Percentiles rank a stretch among this genome's conserved stretches.
Conservation (phyloP, 2,329 filamentous ascomycete species). For the Penicillium concentricum region DNA sequence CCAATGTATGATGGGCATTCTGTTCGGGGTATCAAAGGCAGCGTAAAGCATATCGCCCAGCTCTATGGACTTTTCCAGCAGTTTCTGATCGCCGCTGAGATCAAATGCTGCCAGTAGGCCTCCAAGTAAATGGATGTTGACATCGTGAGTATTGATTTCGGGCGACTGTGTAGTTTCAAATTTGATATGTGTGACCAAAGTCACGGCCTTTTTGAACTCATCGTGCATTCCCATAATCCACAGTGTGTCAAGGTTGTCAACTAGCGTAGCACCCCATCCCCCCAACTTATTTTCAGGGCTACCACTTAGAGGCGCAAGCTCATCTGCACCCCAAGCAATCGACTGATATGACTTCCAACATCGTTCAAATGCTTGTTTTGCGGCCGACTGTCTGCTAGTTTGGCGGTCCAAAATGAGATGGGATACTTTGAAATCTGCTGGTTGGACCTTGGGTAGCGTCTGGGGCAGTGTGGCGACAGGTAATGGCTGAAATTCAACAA, state of each 20-base stretch:
- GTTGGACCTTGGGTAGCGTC: slow-evolving; percentile 9
- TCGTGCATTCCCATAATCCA: slow-evolving; percentile 77
- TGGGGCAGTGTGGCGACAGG: background rate
- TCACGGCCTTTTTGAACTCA: slow-evolving; percentile 73
- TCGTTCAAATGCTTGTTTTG: slow-evolving; percentile 69
- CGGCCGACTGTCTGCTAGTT: slow-evolving; percentile 42
- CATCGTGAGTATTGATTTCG: slow-evolving; percentile 82
- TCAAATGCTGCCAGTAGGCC: slow-evolving; percentile 81
- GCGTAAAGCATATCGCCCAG: slow-evolving; percentile 74
- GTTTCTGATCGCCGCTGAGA: slow-evolving; percentile 67
- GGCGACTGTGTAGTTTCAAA: slow-evolving; percentile 67
- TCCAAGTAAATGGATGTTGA: slow-evolving; percentile 81
- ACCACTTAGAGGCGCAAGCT: slow-evolving; percentile 71
- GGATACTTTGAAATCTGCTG: background rate
- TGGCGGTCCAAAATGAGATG: slow-evolving; percentile 4
- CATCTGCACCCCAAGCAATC: slow-evolving; percentile 78
- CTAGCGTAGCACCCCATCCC: slow-evolving; percentile 81
- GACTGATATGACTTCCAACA: slow-evolving; percentile 78
- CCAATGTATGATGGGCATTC: slow-evolving; percentile 70
- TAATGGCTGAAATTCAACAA: background rate
- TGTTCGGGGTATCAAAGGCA: slow-evolving; percentile 83
- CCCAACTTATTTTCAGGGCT: slow-evolving; percentile 72
- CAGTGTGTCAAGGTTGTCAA: slow-evolving; percentile 75
- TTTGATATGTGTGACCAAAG: slow-evolving; percentile 67
- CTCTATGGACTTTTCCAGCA: slow-evolving; percentile 74